A percentile compares a stretch with the other conserved stretches of the same genome.
These are phyloP conservation scores for Apophysomyces elegans DNA, from an alignment of 371 early-diverging fungal genomes.

Conservation along the genomic window DNA sequence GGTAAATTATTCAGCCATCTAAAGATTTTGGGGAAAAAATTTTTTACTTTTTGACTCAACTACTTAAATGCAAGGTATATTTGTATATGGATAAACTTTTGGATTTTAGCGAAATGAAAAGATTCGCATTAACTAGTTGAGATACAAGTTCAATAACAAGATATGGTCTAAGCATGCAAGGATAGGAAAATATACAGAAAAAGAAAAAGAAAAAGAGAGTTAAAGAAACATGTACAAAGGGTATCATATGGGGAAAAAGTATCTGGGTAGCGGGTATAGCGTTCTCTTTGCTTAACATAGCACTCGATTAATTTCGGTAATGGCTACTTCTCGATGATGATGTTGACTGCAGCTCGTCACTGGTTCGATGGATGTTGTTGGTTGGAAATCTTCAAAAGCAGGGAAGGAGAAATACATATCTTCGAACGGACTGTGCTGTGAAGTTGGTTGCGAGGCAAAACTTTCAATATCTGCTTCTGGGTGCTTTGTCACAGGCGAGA, in stretches of 20 bases:
- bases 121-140: background rate
- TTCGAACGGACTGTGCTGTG: conserved; percentile 34
- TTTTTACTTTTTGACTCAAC: background rate
- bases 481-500: conserved; percentile 18
- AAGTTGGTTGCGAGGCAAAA: conserved; percentile 14
- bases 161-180: conserved; percentile 9
- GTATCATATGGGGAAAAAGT: conserved; percentile 1
- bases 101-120: background rate
- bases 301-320: background rate
- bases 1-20: background rate
- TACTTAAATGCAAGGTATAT: too few species aligned
- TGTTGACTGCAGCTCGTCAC: conserved; percentile 15
- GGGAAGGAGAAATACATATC: conserved; percentile 18
- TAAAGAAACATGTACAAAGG: conserved; percentile 8
- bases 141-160: background rate
- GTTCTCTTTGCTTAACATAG: background rate
- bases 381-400: conserved; percentile 19
- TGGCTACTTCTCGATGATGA: conserved; percentile 3
- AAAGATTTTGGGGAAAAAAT: background rate
- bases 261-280: background rate
- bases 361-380: conserved; percentile 19
- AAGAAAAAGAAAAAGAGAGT: background rate
- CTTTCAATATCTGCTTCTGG: background rate
- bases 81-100: background rate
- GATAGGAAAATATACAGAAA: background rate